Evolutionary conservation across 345 rosid species (phyloP), one percentile per base, ranked within the genome.

Genomic region (Stellera chamaejasme): DNA sequence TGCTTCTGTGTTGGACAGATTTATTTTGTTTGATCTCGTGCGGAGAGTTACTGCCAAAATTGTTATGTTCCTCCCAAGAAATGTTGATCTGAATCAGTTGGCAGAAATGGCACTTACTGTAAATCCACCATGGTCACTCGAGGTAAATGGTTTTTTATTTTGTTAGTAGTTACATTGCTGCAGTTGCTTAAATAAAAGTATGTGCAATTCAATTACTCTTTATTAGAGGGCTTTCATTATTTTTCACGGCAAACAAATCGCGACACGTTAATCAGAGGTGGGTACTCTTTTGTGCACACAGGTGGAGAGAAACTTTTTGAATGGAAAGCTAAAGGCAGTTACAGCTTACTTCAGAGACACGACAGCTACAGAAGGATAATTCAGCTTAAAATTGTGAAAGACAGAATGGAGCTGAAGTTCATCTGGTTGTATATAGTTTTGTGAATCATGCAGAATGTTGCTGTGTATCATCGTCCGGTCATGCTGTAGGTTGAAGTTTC

Each of bases 61-160:
- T 67, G 79, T 89, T 45, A 84, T 84, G 85, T 93, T 84, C 68
- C 97, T 89, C 56, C 99, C 99, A 26, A 93, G 81, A 72, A 89
- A 89, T 53, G 71, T 77, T 53, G 80, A 89, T 66, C 55, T 79
- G 41, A 82, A 89, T 79, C 97, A 93, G 56, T 73, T 89, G 77
- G 97, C 95, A 13, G 96, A 89, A 60, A 63, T 93, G 60, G 68
- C 90, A 56, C 67, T 93, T 43, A 79, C 88, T 45, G 60, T 76
- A 0, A 54, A 73, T 56, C 87, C 83, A 73, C 77, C 84, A 43
- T 82, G 90, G 89, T 80, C 78, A 5, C 62, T 91, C 19, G 90
- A 83, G 94, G 95, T 77, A 79, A 62, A 46, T 54, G 55, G 28
- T 19, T 32, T 32, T 26, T 54, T 58, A 36, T 42, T 46, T 57